These are phyloP conservation scores for Phytophthora fragariaefolia DNA, from an alignment of 352 stramenopile genomes.

Conservation along the genomic window DNA sequence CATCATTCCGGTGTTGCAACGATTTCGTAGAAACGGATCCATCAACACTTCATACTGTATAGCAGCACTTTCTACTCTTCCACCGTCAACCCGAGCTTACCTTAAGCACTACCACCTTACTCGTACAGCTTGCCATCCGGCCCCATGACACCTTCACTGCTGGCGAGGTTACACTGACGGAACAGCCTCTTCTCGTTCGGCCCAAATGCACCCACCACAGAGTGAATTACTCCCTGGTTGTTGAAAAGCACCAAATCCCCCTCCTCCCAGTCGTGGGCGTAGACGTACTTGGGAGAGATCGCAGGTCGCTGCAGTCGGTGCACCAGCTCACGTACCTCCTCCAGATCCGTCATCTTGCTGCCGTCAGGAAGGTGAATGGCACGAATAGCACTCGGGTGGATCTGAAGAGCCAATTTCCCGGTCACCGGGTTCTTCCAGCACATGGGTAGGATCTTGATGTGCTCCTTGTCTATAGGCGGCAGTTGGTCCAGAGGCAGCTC, in stretches of 20 bases:
- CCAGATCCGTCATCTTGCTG: constrained; percentile 32
- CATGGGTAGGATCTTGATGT: constrained; percentile 40
- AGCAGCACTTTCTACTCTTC: background rate
- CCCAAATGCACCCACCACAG: constrained; percentile 36
- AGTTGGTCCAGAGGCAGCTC: constrained; percentile 36
- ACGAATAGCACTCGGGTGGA: constrained; percentile 36
- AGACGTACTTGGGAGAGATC: constrained; percentile 37
- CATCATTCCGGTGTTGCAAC: constrained; percentile 24
- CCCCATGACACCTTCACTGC: constrained; percentile 38
- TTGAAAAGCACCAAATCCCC: constrained; percentile 42
- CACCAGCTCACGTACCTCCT: constrained; percentile 34
- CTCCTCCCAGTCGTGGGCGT: constrained; percentile 42
- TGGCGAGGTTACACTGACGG: constrained; percentile 41
- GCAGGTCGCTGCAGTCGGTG: constrained; percentile 37
- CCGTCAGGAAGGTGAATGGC: constrained; percentile 33
- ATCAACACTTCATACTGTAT: background rate
- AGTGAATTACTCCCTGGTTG: constrained; percentile 42
- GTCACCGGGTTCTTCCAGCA: constrained; percentile 42
- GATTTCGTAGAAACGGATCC: background rate
- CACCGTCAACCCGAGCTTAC: no score
- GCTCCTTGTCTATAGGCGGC: constrained; percentile 32
- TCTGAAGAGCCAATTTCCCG: constrained; percentile 36
- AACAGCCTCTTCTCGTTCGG: constrained; percentile 38
- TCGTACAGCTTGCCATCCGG: constrained; percentile 33
- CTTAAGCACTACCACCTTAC: constrained; percentile 4